Evolutionary conservation across 257 asterid species (phyloP), one percentile per base, ranked within the genome.

Genomic region (Solanum appendiculatum): DNA sequence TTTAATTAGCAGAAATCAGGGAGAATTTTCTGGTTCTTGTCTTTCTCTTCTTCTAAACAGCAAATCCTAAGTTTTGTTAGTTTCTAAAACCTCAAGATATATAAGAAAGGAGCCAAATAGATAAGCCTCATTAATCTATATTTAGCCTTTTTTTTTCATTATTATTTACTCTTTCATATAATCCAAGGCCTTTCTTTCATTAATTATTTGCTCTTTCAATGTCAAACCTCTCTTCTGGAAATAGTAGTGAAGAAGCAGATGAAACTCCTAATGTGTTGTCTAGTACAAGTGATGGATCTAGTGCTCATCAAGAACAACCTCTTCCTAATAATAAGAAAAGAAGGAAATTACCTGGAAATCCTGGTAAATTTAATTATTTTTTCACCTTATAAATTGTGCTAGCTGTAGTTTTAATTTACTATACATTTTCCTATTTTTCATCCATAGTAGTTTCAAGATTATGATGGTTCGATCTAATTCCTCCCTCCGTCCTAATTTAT

Each of bases 301-400:
- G 39, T 64, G 46, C 29, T 51, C 83, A 66, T 21, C 83, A 31
- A 83, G 58, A 80, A 34, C 64, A 82, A 46, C 4, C 70, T 69
- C 66, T 36, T 16, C 48, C 58, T 82, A 5, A 51, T 34, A 86
- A 64, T n/a, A 86, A 86, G 81, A 86, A 44, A 81, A 80, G 56
- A 42, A 77, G 88, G 13, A 86, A 86, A 56, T 84, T 80, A 42
- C 82, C 88, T 86, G 88, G 88, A 80, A 86, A 86, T 44, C 88
- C 88, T 40, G 88, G 88, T 78, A 86, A 63, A 7, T 25, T 40
- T 64, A 6, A 16, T 64, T 36, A 10, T 11, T 20, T 48, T 48
- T 29, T 56, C 84, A 80, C 27, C 18, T 46, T 21, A 21, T n/a
- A n/a, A n/a, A 4, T 23, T 46, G 39, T 69, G 16, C 3, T 51